Base-by-base conservation (phyloP, 805 yeast genomes). In the Wickerhamiella galacta region DNA sequence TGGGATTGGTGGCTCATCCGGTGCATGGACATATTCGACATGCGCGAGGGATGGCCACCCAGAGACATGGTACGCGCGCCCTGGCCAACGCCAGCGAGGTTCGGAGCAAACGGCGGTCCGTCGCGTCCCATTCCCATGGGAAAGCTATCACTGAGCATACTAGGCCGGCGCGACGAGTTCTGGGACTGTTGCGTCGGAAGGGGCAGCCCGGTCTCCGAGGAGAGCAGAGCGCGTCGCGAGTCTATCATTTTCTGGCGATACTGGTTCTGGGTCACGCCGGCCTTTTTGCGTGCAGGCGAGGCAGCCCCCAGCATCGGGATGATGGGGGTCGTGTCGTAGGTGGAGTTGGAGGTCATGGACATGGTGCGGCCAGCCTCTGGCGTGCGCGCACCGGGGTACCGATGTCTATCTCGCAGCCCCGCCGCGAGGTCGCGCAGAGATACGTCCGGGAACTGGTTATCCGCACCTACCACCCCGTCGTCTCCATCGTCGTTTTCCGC, bases 321-420 rank as follows among this genome's bases (percentile, higher is more conserved):
- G 24, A 54, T 40, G 15, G 59, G 59, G 18, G 58, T 47, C 6
- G 59, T 46, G 38, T 54, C 58, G 35, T 41, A 47, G 23, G 36
- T 37, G 15, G 53, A 46, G 53, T 48, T 49, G 17, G 48, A 34
- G n/a, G 48, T 44, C 32, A 52, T 44, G 6, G 52, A 44, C 53
- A 49, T 46, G 14, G 57, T 40, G 6, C 55, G 38, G 16, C 42
- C 43, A 16, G 25, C 23, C 14, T 24, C 22, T n/a, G n/a, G n/a
- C 17, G 17, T 4, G 36, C 34, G 19, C 37, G 27, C 20, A 14
- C 49, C 39, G 2, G 58, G 58, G 40, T 54, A 53, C 16, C 59
- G 39, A 35, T 51, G 54, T n/a, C 58, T 41, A 39, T 51, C 59
- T 15, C 55, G 38, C 3, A 54, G 38, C 14, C 39, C 34, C 14